Evolutionary conservation across 768 basidiomycete species (phyloP).

Genomic region (Austroboletus eburneus): DNA sequence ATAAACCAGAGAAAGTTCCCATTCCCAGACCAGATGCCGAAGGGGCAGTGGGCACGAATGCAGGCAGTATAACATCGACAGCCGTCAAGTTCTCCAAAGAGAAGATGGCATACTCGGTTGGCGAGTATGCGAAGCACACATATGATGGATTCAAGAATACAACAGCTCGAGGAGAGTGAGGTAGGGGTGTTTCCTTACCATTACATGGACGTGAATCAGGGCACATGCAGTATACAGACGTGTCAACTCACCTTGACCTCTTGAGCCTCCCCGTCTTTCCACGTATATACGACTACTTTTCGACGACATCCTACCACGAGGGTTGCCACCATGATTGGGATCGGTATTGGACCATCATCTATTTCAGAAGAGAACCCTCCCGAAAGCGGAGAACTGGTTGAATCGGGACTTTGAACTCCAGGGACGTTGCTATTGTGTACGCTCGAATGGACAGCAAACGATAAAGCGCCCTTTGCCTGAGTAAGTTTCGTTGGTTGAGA

Average conservation of each 20-base stretch:
- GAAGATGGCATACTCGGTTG: conserved; percentile 62
- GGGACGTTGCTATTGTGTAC: conserved; percentile 47
- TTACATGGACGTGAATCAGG: background rate
- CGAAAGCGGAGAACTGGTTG: conserved; percentile 10
- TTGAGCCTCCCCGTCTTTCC: conserved; percentile 81
- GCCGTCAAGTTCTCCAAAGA: conserved; percentile 55
- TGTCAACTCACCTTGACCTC: conserved; percentile 52
- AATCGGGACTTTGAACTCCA: conserved; percentile 20
- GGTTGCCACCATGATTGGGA: conserved; percentile 67
- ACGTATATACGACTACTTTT: conserved; percentile 79
- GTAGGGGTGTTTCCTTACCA: conserved; percentile 70
- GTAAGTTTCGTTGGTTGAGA: conserved; percentile 65
- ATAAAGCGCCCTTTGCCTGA: conserved; percentile 78
- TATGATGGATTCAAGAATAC: conserved; percentile 62
- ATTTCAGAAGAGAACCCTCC: conserved; percentile 9
- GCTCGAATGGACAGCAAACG: conserved; percentile 70
- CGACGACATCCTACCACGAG: conserved; percentile 84
- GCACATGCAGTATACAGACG: background rate
- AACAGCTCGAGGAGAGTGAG: conserved; percentile 88
- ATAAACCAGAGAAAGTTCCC: conserved; percentile 70
- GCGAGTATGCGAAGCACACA: conserved; percentile 76
- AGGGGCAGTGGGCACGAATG: conserved; percentile 32
- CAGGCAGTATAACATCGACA: conserved; percentile 49
- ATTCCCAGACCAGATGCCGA: conserved; percentile 39
- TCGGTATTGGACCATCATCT: conserved; percentile 35